Evolutionary conservation across 1,139 yeast genomes (phyloP).

Genomic region (Zygosaccharomyces sapae): DNA sequence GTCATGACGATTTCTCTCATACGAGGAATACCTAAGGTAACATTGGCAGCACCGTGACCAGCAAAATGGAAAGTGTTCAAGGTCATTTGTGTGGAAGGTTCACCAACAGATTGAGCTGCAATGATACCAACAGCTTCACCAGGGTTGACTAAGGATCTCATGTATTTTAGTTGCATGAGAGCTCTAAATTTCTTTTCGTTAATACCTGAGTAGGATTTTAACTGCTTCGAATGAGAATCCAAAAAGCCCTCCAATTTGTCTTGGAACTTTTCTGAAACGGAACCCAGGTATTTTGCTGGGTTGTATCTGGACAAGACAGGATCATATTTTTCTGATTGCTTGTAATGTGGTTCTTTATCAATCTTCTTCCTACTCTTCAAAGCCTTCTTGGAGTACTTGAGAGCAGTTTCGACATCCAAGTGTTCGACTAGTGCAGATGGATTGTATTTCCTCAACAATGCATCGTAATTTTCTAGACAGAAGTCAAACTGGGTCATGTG

Average conservation of each 20-base stretch:
- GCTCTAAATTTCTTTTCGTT: conserved; percentile 90
- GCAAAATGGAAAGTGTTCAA: conserved; percentile 99
- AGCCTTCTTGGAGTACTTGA: conserved; percentile 75
- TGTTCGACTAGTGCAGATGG: conserved; percentile 73
- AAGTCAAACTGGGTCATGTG: conserved; percentile 91
- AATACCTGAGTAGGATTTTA: conserved; percentile 45
- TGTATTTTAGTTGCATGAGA: conserved; percentile 95
- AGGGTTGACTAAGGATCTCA: conserved; percentile 91
- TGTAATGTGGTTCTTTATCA: conserved; percentile 57
- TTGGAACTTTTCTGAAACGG: conserved; percentile 89
- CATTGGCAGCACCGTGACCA: conserved; percentile 99
- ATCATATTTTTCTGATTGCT: conserved; percentile 66
- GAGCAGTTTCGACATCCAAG: conserved; percentile 78
- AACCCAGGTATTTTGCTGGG: conserved; percentile 86
- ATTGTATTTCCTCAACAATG: conserved; percentile 79
- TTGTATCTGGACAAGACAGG: conserved; percentile 83
- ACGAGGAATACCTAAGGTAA: conserved; percentile 99
- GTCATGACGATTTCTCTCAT: conserved; percentile 99
- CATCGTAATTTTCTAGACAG: conserved; percentile 87
- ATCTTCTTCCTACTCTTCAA: conserved; percentile 71
- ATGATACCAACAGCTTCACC: conserved; percentile 99
- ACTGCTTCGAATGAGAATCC: conserved; percentile 48
- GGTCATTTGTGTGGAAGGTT: conserved; percentile 99
- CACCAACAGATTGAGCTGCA: conserved; percentile 98
- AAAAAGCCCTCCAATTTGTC: conserved; percentile 71